Evolutionary conservation across 164 flowering plant genomes (phyloP).

Genomic region (Vitis rupestris): DNA sequence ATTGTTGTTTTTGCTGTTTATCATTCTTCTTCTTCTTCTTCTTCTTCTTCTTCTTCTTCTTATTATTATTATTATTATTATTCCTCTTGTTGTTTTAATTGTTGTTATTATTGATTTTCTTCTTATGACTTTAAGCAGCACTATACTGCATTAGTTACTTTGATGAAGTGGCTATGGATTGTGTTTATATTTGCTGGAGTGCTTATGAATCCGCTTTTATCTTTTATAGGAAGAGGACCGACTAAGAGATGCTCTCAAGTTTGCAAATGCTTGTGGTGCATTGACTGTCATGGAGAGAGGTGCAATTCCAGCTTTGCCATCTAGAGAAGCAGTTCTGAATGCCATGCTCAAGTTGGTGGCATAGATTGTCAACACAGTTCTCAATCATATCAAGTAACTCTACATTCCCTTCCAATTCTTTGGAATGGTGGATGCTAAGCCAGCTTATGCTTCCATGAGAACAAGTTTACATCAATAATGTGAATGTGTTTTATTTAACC

Average conservation of each 20-base stretch:
- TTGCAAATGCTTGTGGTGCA: conserved; percentile 93
- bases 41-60: no score
- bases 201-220: not conserved
- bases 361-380: conserved; percentile 13
- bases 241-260: conserved; percentile 72
- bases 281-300: conserved; percentile 90
- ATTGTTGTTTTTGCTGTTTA: no score
- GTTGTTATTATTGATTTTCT: no score
- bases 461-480: not conserved
- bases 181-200: not conserved
- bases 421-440: not conserved
- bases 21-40: no score
- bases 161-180: no score
- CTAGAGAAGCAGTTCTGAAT: conserved; percentile 55
- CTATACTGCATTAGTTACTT: no score
- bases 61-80: no score
- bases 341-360: conserved; percentile 43
- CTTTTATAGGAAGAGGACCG: conserved; percentile 55
- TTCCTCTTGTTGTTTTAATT: no score
- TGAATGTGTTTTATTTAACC: not conserved
- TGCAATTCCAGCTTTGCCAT: conserved; percentile 92
- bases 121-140: no score
- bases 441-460: not conserved
- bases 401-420: not conserved
- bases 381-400: not conserved